Base-by-base conservation (phyloP, 306 rosid genomes). In the Rosa rugosa region DNA sequence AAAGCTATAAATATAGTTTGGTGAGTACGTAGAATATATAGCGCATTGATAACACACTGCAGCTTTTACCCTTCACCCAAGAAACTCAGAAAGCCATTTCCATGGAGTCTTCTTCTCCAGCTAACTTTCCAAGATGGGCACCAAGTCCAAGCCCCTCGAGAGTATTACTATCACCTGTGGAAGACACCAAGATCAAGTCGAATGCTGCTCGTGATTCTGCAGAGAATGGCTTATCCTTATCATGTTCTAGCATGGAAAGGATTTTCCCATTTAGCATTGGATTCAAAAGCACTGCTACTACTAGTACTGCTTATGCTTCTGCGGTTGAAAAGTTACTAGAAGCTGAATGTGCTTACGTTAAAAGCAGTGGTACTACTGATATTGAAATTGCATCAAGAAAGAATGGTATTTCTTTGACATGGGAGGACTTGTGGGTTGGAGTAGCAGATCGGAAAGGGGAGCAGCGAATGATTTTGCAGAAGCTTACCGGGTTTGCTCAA, bases 401-500 rank as follows among this genome's bases (percentile, higher is more conserved):
- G n/a, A 22, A 71, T n/a, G 73, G 81, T 12, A 9, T 62, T 57
- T 64, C 36, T 56, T 46, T 82, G 86, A 80, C 84, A 36, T 85
- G 86, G 86, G 77, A 66, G 20, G 82, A 85, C 11, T 36, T 85
- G 20, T 69, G 74, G 45, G 86, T 85, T 8, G 86, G 79, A 1
- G 88, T 84, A 11, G 27, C 79, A 1, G 63, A 51, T 63, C 75
- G 78, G 50, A 81, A 75, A 49, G 20, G 51, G 2, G 80, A 80
- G 4, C 69, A 73, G 14, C 66, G 60, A 71, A 17, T 49, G 68
- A 84, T 84, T 6, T 78, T 84, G 34, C 72, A 87, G 64, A 82
- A 59, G 11, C 63, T 86, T 0, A 90, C 86, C 1, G 88, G 90
- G 27, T 92, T 77, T 80, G 97, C 91, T 54, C 80, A 80, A 7